Evolutionary conservation across 1,139 yeast species (phyloP).

Genomic region (Taiozyma onychis): DNA sequence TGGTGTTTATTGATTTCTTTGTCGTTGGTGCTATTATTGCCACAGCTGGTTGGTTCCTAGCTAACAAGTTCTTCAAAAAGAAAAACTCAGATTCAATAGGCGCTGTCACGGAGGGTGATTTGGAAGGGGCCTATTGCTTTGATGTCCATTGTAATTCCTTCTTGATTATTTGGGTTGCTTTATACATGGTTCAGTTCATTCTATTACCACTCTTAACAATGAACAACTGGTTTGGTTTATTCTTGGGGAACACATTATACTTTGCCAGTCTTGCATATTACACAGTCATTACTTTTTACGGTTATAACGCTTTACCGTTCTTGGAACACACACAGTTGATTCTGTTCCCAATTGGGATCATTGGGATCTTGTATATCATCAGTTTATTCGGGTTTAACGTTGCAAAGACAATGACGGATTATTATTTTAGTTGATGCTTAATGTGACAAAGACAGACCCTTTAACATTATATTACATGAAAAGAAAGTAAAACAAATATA

Average conservation of each 20-base stretch:
- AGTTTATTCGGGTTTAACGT: slow-evolving; percentile 65
- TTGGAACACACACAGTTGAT: slow-evolving; percentile 56
- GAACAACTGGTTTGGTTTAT: slow-evolving; percentile 56
- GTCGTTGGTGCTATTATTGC: slow-evolving; percentile 66
- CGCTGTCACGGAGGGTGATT: slow-evolving; percentile 41
- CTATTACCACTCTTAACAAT: slow-evolving; percentile 65
- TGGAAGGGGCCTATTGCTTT: slow-evolving; percentile 94
- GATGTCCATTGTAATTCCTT: slow-evolving; percentile 91
- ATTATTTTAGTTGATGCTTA: slow-evolving; percentile 43
- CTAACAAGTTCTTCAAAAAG: slow-evolving; percentile 54
- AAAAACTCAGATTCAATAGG: slow-evolving; percentile 34
- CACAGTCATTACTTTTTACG: slow-evolving; percentile 76
- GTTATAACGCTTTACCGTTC: slow-evolving; percentile 81
- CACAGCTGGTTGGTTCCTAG: slow-evolving; percentile 65
- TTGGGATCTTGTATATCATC: slow-evolving; percentile 52
- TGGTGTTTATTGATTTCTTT: slow-evolving; percentile 83
- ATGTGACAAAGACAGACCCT: not conserved
- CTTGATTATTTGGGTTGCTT: slow-evolving; percentile 69
- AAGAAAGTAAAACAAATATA: not conserved
- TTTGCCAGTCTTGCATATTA: slow-evolving; percentile 70
- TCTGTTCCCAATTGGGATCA: slow-evolving; percentile 51
- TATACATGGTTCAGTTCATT: slow-evolving; percentile 73
- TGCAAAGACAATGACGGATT: slow-evolving; percentile 60
- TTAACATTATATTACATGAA: not conserved
- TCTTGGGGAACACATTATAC: slow-evolving; percentile 76